Conservation (phyloP, 2,329 filamentous ascomycete genomes). For the Fusarium hostae region DNA sequence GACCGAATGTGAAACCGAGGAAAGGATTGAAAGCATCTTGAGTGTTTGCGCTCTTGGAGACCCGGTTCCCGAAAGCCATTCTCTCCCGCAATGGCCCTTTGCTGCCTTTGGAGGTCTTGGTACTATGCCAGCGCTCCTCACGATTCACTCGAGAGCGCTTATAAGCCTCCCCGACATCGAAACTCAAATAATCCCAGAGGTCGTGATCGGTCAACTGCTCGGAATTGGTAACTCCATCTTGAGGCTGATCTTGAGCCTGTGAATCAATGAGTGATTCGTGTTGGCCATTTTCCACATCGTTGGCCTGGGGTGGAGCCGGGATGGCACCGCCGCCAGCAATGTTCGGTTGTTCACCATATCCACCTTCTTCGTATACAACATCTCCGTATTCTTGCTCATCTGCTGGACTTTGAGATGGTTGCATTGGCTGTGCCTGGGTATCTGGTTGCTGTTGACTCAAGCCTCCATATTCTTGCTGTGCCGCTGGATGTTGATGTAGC, state of each 20-base stretch:
- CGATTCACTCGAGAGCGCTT: not conserved
- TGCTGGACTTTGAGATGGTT: not conserved
- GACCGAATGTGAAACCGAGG: constrained; percentile 11
- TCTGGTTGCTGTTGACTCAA: not conserved
- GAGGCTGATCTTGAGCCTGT: not conserved
- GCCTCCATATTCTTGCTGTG: not conserved
- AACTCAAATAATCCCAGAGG: not conserved
- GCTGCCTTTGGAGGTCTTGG: not conserved
- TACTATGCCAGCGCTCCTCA: not conserved
- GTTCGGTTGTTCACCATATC: not conserved
- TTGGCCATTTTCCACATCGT: not conserved
- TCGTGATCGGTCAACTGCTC: not conserved
- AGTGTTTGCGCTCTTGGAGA: not conserved
- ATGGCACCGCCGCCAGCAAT: not conserved
- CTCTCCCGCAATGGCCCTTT: not conserved
- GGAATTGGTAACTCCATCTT: not conserved
- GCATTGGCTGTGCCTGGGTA: no score
- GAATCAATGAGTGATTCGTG: not conserved
- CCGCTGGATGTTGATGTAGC: not conserved
- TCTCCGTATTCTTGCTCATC: not conserved
- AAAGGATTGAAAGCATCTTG: constrained; percentile 34
- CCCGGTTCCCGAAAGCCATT: not conserved
- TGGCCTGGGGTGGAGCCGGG: not conserved
- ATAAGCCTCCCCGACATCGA: not conserved
- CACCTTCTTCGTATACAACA: not conserved